Evolutionary conservation across 2,329 filamentous ascomycete species (phyloP).

Genomic region (Stemphylium vesicarium): DNA sequence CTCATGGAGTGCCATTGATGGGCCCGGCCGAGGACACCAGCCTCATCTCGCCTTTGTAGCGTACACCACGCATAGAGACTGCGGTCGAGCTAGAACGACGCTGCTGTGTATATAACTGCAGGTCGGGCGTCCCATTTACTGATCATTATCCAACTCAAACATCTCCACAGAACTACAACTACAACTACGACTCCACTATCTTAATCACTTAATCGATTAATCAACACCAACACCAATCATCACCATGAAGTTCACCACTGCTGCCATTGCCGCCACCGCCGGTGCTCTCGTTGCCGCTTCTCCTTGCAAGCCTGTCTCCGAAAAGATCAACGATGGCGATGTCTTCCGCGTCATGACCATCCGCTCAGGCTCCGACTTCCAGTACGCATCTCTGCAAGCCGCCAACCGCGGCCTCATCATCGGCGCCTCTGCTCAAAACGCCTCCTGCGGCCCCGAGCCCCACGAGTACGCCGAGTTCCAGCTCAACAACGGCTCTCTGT

Average conservation of each 20-base stretch:
- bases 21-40: constrained; percentile 17
- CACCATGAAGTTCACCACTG: constrained; percentile 7
- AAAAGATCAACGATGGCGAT: constrained; percentile 31
- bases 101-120: constrained; percentile 21
- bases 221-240: constrained; percentile 25
- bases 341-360: constrained; percentile 60
- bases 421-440: constrained; percentile 52
- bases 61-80: background rate
- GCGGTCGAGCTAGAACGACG: constrained; percentile 1
- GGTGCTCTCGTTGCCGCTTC: constrained; percentile 7
- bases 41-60: constrained; percentile 9
- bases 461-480: constrained; percentile 58
- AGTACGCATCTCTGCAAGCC: constrained; percentile 57
- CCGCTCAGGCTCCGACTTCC: constrained; percentile 58
- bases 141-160: constrained; percentile 8
- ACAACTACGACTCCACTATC: background rate
- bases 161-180: constrained; percentile 5
- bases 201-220: constrained; percentile 10
- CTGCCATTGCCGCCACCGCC: background rate
- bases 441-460: constrained; percentile 53
- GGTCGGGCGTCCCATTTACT: background rate
- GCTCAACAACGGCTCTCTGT: constrained; percentile 52
- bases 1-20: constrained; percentile 26
- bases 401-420: constrained; percentile 54
- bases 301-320: constrained; percentile 2